A percentile compares a stretch with the other conserved stretches of the same genome.
Conservation (phyloP, 345 rosid species). For the Eucalyptus polybractea region DNA sequence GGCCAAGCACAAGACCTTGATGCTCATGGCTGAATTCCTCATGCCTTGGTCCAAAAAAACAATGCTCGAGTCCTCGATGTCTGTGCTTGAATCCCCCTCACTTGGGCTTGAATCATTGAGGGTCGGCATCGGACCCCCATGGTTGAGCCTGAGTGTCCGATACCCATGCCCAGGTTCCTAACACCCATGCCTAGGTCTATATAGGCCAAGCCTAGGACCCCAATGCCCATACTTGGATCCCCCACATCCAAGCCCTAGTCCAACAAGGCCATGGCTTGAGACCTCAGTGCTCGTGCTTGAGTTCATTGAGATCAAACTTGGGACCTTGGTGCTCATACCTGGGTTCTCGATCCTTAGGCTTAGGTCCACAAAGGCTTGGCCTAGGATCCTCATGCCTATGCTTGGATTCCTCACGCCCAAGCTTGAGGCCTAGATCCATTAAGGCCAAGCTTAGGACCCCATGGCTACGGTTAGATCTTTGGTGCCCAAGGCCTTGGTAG, state of each 20-base stretch:
- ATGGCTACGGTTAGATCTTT: too few relatives aligned
- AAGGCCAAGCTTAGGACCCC: background rate
- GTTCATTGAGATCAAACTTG: background rate
- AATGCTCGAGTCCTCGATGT: fast-evolving
- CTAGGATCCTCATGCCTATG: background rate
- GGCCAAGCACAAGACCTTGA: background rate
- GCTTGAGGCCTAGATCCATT: background rate
- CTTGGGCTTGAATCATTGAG: background rate
- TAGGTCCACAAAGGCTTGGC: too few relatives aligned
- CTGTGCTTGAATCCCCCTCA: background rate
- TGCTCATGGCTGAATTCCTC: background rate
- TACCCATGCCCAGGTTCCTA: background rate
- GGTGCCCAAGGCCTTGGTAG: background rate
- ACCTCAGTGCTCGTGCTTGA: background rate
- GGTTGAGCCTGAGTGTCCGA: background rate
- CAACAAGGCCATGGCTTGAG: background rate
- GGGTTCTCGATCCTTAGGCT: background rate
- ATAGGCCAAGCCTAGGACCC: background rate
- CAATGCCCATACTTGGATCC: background rate
- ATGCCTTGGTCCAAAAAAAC: background rate
- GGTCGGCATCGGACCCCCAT: fast-evolving
- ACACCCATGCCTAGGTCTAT: background rate
- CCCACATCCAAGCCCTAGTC: background rate
- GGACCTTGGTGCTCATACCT: background rate
- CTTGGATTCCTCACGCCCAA: background rate